phyloP scores from a whole-genome alignment of 2,329 filamentous ascomycete genomes.

The Cordyceps farinosa region DNA sequence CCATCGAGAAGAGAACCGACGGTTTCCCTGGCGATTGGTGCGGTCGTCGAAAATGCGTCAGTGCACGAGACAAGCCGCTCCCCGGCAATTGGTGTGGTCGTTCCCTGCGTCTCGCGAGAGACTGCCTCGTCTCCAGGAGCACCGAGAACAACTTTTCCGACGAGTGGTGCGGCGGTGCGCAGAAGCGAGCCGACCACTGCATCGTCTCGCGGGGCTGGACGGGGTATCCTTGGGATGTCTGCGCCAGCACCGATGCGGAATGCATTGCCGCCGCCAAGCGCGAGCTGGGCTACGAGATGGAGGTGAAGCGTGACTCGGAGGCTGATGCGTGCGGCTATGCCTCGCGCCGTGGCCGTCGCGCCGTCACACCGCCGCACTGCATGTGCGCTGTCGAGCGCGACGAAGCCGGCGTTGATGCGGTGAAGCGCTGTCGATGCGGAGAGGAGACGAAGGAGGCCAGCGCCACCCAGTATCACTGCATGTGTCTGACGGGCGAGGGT shows the following conservation, averaged over 20 bases:
- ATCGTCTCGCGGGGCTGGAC: neutral
- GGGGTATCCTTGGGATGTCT: neutral
- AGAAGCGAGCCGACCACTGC: neutral
- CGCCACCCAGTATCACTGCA: constrained; percentile 5
- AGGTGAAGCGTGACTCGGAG: neutral
- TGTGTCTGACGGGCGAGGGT: constrained; percentile 1
- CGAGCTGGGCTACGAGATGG: neutral
- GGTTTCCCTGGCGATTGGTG: neutral
- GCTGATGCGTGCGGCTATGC: neutral
- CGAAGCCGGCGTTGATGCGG: neutral
- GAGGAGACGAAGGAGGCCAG: neutral
- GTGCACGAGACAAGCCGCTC: too few species aligned
- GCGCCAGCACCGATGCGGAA: neutral
- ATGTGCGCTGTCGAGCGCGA: neutral
- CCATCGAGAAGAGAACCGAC: neutral
- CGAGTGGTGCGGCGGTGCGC: neutral
- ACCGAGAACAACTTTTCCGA: neutral
- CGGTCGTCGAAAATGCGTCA: neutral
- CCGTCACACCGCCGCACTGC: neutral
- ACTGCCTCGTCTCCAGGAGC: neutral
- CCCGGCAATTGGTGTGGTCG: neutral
- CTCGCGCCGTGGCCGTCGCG: neutral
- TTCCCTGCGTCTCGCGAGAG: neutral
- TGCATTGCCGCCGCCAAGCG: neutral
- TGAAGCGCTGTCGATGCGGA: neutral